A percentile compares a stretch with the other conserved stretches of the same genome.
phyloP scores from a whole-genome alignment of 768 basidiomycete species.

The Gautieria morchelliformis region DNA sequence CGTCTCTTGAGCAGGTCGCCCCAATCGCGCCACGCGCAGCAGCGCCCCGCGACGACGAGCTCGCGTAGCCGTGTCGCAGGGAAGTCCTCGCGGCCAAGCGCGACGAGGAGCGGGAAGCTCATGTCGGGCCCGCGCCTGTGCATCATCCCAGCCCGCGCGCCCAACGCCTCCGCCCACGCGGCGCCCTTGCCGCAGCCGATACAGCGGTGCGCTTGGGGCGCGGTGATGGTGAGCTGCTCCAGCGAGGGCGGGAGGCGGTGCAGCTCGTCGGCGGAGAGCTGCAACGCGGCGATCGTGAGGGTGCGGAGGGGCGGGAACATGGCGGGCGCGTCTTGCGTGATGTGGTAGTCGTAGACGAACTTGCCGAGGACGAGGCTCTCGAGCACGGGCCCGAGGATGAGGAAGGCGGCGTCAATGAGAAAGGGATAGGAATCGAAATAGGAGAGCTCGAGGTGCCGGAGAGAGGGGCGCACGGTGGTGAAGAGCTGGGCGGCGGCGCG shows the following conservation, averaged over 20 bases:
- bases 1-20: background rate
- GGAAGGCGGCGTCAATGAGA: background rate
- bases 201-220: background rate
- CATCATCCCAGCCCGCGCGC: too few species aligned
- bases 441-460: background rate
- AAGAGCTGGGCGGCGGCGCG: background rate
- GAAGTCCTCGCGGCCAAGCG: background rate
- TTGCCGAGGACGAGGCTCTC: background rate
- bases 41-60: background rate
- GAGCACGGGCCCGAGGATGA: background rate
- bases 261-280: background rate
- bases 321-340: background rate
- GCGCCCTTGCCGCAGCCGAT: background rate
- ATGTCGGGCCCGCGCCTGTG: too few species aligned
- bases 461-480: background rate
- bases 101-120: background rate
- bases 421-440: too few species aligned
- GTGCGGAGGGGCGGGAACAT: background rate
- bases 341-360: background rate
- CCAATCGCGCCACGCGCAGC: background rate
- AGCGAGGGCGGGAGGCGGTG: background rate
- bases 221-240: background rate
- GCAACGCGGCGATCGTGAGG: background rate
- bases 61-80: background rate
- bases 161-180: too few species aligned